phyloP scores from a whole-genome alignment of 2,329 filamentous ascomycete species.

The Botrytis medusae region DNA sequence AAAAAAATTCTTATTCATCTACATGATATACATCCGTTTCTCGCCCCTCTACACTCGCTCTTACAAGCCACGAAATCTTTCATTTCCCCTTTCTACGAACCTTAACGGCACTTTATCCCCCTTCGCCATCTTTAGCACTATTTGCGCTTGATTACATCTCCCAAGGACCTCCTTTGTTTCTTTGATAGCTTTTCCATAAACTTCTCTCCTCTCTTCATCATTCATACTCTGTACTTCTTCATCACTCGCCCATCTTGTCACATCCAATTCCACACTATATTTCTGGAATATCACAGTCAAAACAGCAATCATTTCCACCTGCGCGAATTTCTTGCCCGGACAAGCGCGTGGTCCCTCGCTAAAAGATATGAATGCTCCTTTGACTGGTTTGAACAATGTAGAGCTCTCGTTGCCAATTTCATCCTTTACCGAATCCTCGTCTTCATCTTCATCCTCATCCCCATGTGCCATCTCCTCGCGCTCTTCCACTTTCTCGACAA shows the following conservation, averaged over 20 bases:
- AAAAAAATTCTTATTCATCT: too few species aligned
- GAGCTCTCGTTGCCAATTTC: constrained; percentile 6
- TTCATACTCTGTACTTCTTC: constrained; percentile 33
- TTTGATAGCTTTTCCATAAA: constrained; percentile 32
- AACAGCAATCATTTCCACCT: constrained; percentile 41
- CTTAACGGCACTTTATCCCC: constrained; percentile 32
- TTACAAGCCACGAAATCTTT: constrained; percentile 30
- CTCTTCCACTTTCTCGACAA: constrained; percentile 33
- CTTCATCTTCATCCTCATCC: constrained; percentile 2
- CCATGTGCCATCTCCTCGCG: background rate
- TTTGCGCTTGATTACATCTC: constrained; percentile 27
- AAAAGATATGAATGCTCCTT: constrained; percentile 40
- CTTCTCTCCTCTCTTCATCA: constrained; percentile 25
- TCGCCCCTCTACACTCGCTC: background rate
- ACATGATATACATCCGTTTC: background rate
- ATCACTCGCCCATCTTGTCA: constrained; percentile 35
- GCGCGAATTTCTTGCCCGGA: constrained; percentile 41
- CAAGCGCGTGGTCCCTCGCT: constrained; percentile 43
- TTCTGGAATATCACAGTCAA: constrained; percentile 34
- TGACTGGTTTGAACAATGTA: constrained; percentile 33
- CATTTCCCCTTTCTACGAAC: constrained; percentile 34
- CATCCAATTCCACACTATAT: constrained; percentile 37
- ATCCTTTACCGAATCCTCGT: background rate
- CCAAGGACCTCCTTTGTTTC: constrained; percentile 28
- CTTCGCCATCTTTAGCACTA: constrained; percentile 32